These are phyloP conservation scores for Ogataea hybrid DNA, from an alignment of 1,139 yeast genomes.

Conservation along the genomic window DNA sequence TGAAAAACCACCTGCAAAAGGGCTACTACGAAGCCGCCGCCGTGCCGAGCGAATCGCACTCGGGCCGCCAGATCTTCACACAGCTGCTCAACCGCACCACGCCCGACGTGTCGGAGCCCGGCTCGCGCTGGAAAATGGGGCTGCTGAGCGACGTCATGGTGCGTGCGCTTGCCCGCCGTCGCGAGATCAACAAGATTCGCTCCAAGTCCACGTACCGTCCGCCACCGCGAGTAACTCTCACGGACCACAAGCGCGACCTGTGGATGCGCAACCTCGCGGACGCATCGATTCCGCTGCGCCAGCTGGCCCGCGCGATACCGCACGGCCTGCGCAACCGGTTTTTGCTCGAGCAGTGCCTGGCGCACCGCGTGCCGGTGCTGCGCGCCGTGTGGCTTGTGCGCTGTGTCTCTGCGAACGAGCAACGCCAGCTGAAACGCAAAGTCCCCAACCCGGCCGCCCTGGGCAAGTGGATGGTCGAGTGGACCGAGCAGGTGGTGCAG, in stretches of 20 bases:
- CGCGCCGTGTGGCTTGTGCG: constrained; percentile 90
- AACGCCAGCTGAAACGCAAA: constrained; percentile 63
- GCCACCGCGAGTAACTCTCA: constrained; percentile 85
- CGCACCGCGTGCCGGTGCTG: constrained; percentile 63
- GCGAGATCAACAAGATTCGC: constrained; percentile 60
- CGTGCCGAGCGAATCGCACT: constrained; percentile 57
- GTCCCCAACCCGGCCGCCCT: constrained; percentile 38
- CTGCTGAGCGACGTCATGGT: constrained; percentile 53
- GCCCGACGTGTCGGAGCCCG: constrained; percentile 13
- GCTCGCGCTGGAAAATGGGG: constrained; percentile 35
- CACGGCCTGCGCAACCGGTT: constrained; percentile 81
- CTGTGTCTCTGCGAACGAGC: constrained; percentile 82
- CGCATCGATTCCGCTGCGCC: constrained; percentile 59
- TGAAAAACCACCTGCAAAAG: constrained; percentile 50
- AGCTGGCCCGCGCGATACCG: constrained; percentile 78
- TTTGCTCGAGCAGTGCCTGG: constrained; percentile 68
- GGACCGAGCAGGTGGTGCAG: constrained; percentile 79
- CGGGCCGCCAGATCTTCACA: constrained; percentile 49
- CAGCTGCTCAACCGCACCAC: constrained; percentile 37
- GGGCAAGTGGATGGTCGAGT: constrained; percentile 71
- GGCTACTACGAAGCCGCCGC: constrained; percentile 56
- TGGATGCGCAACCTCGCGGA: constrained; percentile 84
- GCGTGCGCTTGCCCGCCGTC: constrained; percentile 64
- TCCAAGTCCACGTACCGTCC: constrained; percentile 60
- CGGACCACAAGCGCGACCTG: constrained; percentile 78